Evolutionary conservation across 2,329 filamentous ascomycete species (phyloP).

Genomic region (Monosporascus sp.): DNA sequence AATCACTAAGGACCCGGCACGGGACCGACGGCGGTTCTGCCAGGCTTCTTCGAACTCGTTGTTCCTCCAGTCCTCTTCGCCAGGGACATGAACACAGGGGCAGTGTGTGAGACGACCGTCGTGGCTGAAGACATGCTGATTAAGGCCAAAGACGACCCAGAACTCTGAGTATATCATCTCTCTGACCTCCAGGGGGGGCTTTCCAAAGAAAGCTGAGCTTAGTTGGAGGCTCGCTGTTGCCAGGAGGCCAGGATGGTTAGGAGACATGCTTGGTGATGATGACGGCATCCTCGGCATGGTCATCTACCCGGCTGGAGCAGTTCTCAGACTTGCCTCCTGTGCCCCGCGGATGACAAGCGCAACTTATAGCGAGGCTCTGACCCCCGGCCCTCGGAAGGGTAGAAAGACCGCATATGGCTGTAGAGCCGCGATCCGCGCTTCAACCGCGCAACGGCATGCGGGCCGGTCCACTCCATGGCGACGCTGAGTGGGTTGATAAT

Average conservation of each 20-base stretch:
- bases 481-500: neutral
- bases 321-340: neutral
- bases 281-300: neutral
- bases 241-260: slow-evolving; percentile 2
- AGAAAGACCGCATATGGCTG: neutral
- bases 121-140: slow-evolving; percentile 14
- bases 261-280: neutral
- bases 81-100: slow-evolving; percentile 10
- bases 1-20: slow-evolving; percentile 5
- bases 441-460: neutral
- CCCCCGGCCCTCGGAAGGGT: neutral
- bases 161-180: slow-evolving; percentile 18
- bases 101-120: slow-evolving; percentile 11
- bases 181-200: slow-evolving; percentile 14
- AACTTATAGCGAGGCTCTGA: neutral
- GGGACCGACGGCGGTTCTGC: slow-evolving; percentile 3
- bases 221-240: slow-evolving; percentile 10
- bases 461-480: neutral
- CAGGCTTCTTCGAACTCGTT: slow-evolving; percentile 12
- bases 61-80: slow-evolving; percentile 10
- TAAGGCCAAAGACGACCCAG: slow-evolving; percentile 14
- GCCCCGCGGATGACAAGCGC: neutral
- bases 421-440: neutral
- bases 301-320: neutral
- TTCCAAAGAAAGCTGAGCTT: slow-evolving; percentile 11